A percentile compares a stretch with the other conserved stretches of the same genome.
Evolutionary conservation across 148 eudicot species (phyloP).

Genomic region (Silene latifolia): DNA sequence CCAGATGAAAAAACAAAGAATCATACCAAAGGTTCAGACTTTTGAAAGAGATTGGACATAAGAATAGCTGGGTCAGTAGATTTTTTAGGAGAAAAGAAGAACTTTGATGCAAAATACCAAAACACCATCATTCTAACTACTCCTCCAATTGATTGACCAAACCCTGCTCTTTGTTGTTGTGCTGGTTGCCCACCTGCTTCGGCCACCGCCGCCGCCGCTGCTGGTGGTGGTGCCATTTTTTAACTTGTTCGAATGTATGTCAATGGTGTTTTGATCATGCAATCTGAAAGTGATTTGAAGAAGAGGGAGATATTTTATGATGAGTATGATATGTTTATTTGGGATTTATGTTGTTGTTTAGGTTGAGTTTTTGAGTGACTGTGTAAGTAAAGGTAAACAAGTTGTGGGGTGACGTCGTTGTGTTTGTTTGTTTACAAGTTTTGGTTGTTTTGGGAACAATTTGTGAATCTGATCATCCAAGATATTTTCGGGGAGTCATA

Average conservation of each 20-base stretch:
- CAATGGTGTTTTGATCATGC: neutral
- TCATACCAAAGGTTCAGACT: slow-evolving; percentile 69
- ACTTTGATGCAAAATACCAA: slow-evolving; percentile 89
- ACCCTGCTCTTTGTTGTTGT: slow-evolving; percentile 39
- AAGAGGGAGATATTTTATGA: neutral
- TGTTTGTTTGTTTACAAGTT: too few species aligned
- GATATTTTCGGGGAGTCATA: too few species aligned
- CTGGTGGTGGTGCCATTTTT: slow-evolving; percentile 75
- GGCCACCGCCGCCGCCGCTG: slow-evolving; percentile 34
- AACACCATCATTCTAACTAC: slow-evolving; percentile 71
- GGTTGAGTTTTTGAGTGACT: too few species aligned
- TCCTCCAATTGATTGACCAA: slow-evolving; percentile 60
- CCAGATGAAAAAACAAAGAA: neutral
- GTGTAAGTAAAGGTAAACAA: too few species aligned
- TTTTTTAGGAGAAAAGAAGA: slow-evolving; percentile 62
- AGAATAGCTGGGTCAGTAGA: slow-evolving; percentile 51
- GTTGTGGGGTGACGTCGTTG: too few species aligned
- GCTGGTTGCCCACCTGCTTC: slow-evolving; percentile 38
- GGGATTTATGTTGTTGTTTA: too few species aligned
- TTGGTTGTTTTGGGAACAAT: too few species aligned
- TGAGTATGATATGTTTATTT: too few species aligned
- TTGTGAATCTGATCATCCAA: too few species aligned
- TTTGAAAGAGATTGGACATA: slow-evolving; percentile 81
- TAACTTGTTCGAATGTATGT: neutral
- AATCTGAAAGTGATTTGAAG: neutral